Base-by-base conservation (phyloP, 75 land plant species). In the Pinus albicaulis region DNA sequence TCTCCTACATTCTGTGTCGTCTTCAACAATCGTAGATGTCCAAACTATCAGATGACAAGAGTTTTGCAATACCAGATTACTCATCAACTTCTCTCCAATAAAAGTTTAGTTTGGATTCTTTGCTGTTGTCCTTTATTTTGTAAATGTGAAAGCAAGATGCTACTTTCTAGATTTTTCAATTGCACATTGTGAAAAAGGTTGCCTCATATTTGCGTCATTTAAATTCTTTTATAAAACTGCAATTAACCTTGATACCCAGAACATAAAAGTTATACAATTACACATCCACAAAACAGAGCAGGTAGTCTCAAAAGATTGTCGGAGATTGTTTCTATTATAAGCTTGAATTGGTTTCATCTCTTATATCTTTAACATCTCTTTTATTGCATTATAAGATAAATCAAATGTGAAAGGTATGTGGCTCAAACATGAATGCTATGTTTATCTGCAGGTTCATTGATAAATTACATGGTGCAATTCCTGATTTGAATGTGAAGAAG, bases 361-460 rank as follows among this genome's bases (percentile, higher is more conserved):
- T 63, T 41, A 36, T 44, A 68, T 68, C 20, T 66, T 41, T 34
- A n/a, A 68, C 41, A 64, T 7, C 16, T 38, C 20, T 68, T 66
- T 66, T 20, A n/a, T 41, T 0, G 0, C 20, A 53, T 68, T 20
- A 68, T n/a, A 68, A 38, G 10, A 41, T 68, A 8, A 68, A 66
- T 34, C 71, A 20, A 34, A 63, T 14, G 14, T 25, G 15, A 28
- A 28, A 26, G 13, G 11, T 26, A 3, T 15, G 38, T 63, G 19
- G 36, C 17, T 63, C 19, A 13, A 63, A 64, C 38, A 64, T 68
- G 11, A 41, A 38, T 38, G 12, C 19, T n/a, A 3, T 36, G 52
- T 41, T 68, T 3, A 17, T 16, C 38, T 41, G 53, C 52, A 86
- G 88, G 57, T 86, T 86, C 56, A 73, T 83, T 23, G 88, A 83